Evolutionary conservation across 2,329 filamentous ascomycete genomes (phyloP), one percentile per base, ranked within the genome.

Genomic region (Xylaria sp.): DNA sequence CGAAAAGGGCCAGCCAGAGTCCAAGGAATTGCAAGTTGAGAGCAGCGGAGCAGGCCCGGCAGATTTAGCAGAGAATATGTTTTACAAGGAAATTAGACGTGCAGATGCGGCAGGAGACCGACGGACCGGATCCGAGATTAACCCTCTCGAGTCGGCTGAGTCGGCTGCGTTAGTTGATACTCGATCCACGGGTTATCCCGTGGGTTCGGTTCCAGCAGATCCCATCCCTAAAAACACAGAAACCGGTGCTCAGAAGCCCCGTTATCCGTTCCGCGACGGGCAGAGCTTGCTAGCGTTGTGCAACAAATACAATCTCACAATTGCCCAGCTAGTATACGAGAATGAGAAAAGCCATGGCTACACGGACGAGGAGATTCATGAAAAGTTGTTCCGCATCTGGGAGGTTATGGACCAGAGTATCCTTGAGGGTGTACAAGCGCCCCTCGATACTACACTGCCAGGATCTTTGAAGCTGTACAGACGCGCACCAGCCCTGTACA

Each of bases 331-430:
- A 33, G 83, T 85, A 3, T 85, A 84, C 63, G 83, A 85, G 72
- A 85, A 85, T 59, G 83, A 85, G 66, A 85, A 83, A 76, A 83
- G 83, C 69, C 79, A 82, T 4, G 83, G 83, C 9, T 84, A 84
- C 62, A 81, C 81, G 0, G 82, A 85, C 51, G 82, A 84, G 10
- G 81, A 84, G 20, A 84, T 85, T 47, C 78, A 79, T 59, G 73
- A 79, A n/a, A 85, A 83, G 71, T 59, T 84, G 11, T 79, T 81
- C 65, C 79, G 80, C 38, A 85, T 84, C 61, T 85, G 83, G 83
- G 77, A 84, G 36, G 83, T 84, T 55, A 85, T 85, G 83, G 83
- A 85, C 60, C 77, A 80, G 20, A 85, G 83, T 60, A 85, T 85
- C 60, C 76, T 83, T 0, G 82, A 85, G 63, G 81, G 82, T 51